Evolutionary conservation across 2,329 filamentous ascomycete species (phyloP), one percentile per base, ranked within the genome.

Genomic region (Cercospora brassicicola): DNA sequence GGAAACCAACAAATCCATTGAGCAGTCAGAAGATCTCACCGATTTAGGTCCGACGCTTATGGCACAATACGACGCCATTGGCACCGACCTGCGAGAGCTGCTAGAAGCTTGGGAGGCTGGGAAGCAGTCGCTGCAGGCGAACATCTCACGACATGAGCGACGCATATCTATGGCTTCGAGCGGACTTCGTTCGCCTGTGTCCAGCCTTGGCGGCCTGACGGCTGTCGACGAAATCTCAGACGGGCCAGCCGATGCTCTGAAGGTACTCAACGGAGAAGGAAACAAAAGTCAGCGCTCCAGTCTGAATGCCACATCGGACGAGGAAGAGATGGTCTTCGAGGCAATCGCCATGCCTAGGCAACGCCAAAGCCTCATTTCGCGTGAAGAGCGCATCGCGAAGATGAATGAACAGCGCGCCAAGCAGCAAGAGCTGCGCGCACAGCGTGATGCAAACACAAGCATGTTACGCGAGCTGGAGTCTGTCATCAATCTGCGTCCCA

Each of bases 391-490:
- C 53, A 91, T 98, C 74, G 85, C 86, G 53, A 94, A 91, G 79
- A 93, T 97, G 84, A 90, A 91, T 74, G 94, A 97, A 77, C 94
- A 98, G 55, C 87, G 94, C 66, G 89, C 89, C 64, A 88, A 87
- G 70, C 91, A 92, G 76, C 90, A 91, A 20, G 84, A 88, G 48
- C 83, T 89, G 48, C 88, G 89, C 65, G 91, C 94, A 73, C 90
- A 91, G 76, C 84, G 88, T 55, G 93, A 97, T 70, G 91, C 92
- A 10, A 96, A 89, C 71, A 91, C 89, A 53, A 92, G 91, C 73
- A 97, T 99, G 92, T 86, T 99, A 71, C 89, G 91, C 71, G 95
- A 99, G 81, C 84, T 99, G 67, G 93, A 97, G 82, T 94, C 92
- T 70, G 89, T 99, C 68, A 96, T 98, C 64, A 78, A 75, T 33